These are phyloP conservation scores for Calonectria naviculata DNA, from an alignment of 2,329 filamentous ascomycete genomes.

Conservation along the genomic window DNA sequence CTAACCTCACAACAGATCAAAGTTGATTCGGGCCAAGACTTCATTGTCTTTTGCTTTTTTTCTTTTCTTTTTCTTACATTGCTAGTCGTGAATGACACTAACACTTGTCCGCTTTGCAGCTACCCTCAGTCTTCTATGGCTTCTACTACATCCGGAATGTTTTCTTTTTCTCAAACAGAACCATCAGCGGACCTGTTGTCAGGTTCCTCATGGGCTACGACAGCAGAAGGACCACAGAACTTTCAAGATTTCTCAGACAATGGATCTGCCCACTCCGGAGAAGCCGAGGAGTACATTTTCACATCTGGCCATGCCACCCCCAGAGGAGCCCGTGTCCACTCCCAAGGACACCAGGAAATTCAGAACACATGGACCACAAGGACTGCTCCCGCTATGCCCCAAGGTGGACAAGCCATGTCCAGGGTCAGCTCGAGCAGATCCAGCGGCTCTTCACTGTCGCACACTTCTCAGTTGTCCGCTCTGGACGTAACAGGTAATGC, in stretches of 20 bases:
- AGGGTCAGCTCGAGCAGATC: slow-evolving; percentile 52
- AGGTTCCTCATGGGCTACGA: slow-evolving; percentile 66
- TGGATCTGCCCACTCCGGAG: slow-evolving; percentile 62
- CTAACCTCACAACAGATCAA: slow-evolving; percentile 60
- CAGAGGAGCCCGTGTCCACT: slow-evolving; percentile 58
- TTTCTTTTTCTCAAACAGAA: slow-evolving; percentile 71
- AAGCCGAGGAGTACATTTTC: slow-evolving; percentile 66
- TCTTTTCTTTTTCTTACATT: slow-evolving; percentile 40
- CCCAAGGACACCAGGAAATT: slow-evolving; percentile 50
- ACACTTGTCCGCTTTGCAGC: slow-evolving; percentile 68
- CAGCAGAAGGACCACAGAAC: slow-evolving; percentile 71
- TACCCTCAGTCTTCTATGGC: slow-evolving; percentile 63
- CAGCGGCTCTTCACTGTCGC: slow-evolving; percentile 58
- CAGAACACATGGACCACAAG: slow-evolving; percentile 62
- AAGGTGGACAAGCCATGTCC: slow-evolving; percentile 52
- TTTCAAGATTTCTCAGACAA: slow-evolving; percentile 64
- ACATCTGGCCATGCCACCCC: slow-evolving; percentile 66
- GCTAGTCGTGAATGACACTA: slow-evolving; percentile 66
- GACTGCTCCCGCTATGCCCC: slow-evolving; percentile 44
- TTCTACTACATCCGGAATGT: slow-evolving; percentile 61
- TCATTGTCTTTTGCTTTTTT: slow-evolving; percentile 41
- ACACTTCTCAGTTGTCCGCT: slow-evolving; percentile 61
- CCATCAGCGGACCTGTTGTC: slow-evolving; percentile 65
- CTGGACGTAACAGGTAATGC: slow-evolving; percentile 65
- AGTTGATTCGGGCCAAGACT: slow-evolving; percentile 62